phyloP scores from a whole-genome alignment of 2,329 filamentous ascomycete species.

The Aspergillus fumigatus region DNA sequence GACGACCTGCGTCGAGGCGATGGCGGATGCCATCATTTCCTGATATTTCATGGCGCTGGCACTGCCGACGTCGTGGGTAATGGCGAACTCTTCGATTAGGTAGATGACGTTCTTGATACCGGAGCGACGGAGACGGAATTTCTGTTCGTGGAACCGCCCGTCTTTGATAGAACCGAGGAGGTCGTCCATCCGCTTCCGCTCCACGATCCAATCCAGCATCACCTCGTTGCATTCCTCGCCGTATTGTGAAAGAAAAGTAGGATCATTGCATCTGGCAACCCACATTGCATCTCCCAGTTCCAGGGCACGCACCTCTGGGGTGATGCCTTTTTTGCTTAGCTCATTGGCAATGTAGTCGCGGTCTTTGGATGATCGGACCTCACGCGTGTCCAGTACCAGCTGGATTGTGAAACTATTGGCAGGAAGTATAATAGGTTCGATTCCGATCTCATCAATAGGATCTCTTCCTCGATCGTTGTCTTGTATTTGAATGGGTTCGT shows the following conservation, averaged over 20 bases:
- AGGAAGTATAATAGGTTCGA: constrained; percentile 58
- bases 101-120: constrained; percentile 75
- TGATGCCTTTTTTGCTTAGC: constrained; percentile 61
- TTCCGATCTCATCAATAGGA: constrained; percentile 20
- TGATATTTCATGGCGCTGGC: constrained; percentile 48
- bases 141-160: constrained; percentile 77
- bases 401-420: constrained; percentile 67
- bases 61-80: constrained; percentile 51
- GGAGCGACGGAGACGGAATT: constrained; percentile 69
- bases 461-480: background rate
- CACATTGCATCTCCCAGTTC: constrained; percentile 73
- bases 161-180: constrained; percentile 77
- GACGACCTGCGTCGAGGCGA: constrained; percentile 72
- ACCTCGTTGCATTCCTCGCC: constrained; percentile 61
- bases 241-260: constrained; percentile 50
- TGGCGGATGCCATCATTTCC: constrained; percentile 66
- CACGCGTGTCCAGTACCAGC: constrained; percentile 68
- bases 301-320: constrained; percentile 62
- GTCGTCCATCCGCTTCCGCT: constrained; percentile 76
- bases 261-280: constrained; percentile 68
- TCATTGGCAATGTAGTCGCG: constrained; percentile 73
- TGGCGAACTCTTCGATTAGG: constrained; percentile 67
- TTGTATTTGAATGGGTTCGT: constrained; percentile 1
- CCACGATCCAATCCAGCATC: constrained; percentile 74
- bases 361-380: constrained; percentile 67